These are phyloP conservation scores for Asterophora parasitica DNA, from an alignment of 768 basidiomycete genomes.

Conservation along the genomic window DNA sequence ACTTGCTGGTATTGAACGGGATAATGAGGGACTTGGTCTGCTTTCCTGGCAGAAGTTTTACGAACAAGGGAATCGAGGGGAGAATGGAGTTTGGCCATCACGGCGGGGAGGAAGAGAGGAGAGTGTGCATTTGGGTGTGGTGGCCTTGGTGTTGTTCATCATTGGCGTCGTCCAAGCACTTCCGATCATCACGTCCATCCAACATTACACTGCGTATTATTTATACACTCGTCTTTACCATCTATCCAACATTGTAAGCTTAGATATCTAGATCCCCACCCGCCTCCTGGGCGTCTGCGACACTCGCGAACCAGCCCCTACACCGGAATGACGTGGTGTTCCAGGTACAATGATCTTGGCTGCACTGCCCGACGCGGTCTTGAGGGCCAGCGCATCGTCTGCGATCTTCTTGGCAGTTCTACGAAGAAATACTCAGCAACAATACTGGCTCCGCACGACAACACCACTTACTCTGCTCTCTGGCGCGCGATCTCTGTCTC, in stretches of 20 bases:
- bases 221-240: too few species aligned
- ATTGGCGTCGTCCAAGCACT: neutral
- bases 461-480: conserved; percentile 60
- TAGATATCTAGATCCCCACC: conserved; percentile 71
- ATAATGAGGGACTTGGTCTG: conserved; percentile 11
- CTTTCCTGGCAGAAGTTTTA: conserved; percentile 44
- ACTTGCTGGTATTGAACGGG: conserved; percentile 4
- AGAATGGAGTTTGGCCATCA: conserved; percentile 29
- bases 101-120: neutral
- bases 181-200: neutral
- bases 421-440: conserved; percentile 5
- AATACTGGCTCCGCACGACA: conserved; percentile 3
- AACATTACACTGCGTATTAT: conserved; percentile 2
- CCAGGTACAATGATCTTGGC: conserved; percentile 75
- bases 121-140: too few species aligned
- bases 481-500: conserved; percentile 88
- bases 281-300: conserved; percentile 73
- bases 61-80: conserved; percentile 57
- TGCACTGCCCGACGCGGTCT: conserved; percentile 46
- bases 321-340: conserved; percentile 69
- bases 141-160: neutral
- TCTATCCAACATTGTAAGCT: too few species aligned
- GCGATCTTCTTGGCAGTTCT: conserved; percentile 61
- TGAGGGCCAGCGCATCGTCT: conserved; percentile 54
- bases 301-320: conserved; percentile 58